Percentiles rank a stretch among this genome's conserved stretches.
Conservation (phyloP, 1,284 basidiomycete species). For the Lentinula novae-zelandiae region DNA sequence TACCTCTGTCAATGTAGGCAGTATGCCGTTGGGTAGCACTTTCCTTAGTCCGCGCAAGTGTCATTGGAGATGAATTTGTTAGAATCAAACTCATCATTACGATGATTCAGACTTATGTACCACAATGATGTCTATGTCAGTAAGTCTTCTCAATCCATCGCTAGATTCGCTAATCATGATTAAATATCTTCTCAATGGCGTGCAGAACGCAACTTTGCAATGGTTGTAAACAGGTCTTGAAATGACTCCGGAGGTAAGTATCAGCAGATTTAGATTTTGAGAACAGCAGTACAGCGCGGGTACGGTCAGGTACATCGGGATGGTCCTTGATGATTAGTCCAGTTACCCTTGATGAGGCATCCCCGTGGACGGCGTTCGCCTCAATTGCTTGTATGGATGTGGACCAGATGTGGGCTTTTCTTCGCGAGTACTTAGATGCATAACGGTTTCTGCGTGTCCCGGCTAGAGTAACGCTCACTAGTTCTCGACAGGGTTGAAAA, state of each 20-base stretch:
- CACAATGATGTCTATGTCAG: no score
- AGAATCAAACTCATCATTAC: no score
- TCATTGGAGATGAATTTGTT: no score
- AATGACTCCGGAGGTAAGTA: background rate
- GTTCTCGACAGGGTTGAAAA: background rate
- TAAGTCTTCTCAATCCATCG: background rate
- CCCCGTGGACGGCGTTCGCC: no score
- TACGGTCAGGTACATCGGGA: no score
- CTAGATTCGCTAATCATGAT: background rate
- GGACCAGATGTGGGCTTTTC: background rate
- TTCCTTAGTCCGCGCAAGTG: no score
- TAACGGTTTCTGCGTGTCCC: background rate
- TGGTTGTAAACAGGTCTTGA: background rate
- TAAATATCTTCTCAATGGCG: background rate
- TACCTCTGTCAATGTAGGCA: background rate
- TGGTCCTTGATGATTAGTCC: background rate
- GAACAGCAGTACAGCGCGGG: background rate
- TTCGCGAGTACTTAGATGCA: background rate
- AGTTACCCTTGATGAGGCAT: no score
- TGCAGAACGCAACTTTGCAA: background rate
- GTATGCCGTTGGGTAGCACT: no score
- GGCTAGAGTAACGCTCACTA: background rate
- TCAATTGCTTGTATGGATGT: background rate
- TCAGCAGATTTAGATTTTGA: no score
- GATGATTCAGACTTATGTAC: no score